Evolutionary conservation across 1,139 yeast genomes (phyloP).

Genomic region (Debaryomyces nepalensis): DNA sequence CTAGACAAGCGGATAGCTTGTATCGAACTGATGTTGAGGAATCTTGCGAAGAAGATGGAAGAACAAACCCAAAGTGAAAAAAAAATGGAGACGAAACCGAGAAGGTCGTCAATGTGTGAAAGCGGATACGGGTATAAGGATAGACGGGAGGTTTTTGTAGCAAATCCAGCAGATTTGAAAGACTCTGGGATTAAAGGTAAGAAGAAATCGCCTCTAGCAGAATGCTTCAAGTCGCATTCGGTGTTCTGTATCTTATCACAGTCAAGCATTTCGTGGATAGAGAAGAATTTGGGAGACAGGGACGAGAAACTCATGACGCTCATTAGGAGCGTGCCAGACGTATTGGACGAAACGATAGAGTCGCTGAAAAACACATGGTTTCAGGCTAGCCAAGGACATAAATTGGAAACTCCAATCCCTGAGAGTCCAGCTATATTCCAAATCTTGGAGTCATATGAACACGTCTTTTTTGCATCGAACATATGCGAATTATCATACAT

Average conservation of each 20-base stretch:
- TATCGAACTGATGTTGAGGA: background rate
- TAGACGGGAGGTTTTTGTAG: background rate
- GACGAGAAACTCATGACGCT: slow-evolving; percentile 30
- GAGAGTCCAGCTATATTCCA: slow-evolving; percentile 1
- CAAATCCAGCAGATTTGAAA: background rate
- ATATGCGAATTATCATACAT: slow-evolving; percentile 24
- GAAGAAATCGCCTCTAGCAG: slow-evolving; percentile 9
- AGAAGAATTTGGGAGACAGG: slow-evolving; percentile 29
- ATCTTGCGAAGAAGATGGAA: background rate
- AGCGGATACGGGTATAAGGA: background rate
- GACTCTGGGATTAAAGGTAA: background rate
- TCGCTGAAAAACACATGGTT: slow-evolving; percentile 1
- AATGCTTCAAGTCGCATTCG: slow-evolving; percentile 45
- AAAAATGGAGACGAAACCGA: no score
- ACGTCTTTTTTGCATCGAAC: background rate
- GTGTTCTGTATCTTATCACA: slow-evolving; percentile 42
- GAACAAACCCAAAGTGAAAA: background rate
- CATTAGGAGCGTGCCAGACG: slow-evolving; percentile 37
- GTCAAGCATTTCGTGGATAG: slow-evolving; percentile 42
- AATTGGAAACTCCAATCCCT: background rate
- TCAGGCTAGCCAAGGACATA: background rate
- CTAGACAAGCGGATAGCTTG: background rate
- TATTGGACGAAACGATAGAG: slow-evolving; percentile 10
- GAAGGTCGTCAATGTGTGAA: no score
- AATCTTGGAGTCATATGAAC: slow-evolving; percentile 5